Evolutionary conservation across 2,329 filamentous ascomycete genomes (phyloP), one percentile per base, ranked within the genome.

Genomic region (Metarhizium brunneum): DNA sequence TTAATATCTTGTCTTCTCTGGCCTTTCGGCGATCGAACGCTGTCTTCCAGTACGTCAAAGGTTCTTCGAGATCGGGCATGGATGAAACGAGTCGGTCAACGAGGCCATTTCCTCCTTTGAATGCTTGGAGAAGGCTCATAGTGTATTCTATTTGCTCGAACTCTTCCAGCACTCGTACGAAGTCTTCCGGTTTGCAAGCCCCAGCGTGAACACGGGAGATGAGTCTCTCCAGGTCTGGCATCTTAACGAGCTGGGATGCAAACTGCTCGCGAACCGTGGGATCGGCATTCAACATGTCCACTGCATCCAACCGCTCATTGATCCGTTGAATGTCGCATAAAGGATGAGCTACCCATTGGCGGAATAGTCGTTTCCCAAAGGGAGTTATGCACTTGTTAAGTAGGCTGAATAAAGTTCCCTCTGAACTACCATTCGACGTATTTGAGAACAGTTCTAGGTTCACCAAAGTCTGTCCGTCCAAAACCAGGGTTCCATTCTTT

Each of bases 81-180:
- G 86, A 80, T 0, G 82, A 74, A 47, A 97, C 84, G 43, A 99
- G 81, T 54, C 91, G 85, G 56, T 91, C 88, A 47, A 99, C 87
- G 2, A 97, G 80, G 2, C 90, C 88, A 52, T 90, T 86, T 2
- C 87, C 88, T n/a, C 85, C 82, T 54, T 86, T 83, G 63, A 88
- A 88, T 8, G 85, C 80, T 50, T 81, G 78, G 1, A 97, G 79
- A 25, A 97, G 78, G 53, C 84, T 82, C 80, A 96, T 90, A 1
- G 92, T 95, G 68, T 96, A 94, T 60, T 96, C 91, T 49, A 99
- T 97, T 71, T 96, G 92, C 73, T 97, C 94, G 63, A 96, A 99
- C 0, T 94, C 94, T 69, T 97, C 92, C 0, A 99, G 77, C 0
- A 97, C 92, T 50, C 86, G 88, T 49, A 97, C 84, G 68, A 99